Conservation (phyloP, 139 green algal genomes). For the Picochlorum sp. region DNA sequence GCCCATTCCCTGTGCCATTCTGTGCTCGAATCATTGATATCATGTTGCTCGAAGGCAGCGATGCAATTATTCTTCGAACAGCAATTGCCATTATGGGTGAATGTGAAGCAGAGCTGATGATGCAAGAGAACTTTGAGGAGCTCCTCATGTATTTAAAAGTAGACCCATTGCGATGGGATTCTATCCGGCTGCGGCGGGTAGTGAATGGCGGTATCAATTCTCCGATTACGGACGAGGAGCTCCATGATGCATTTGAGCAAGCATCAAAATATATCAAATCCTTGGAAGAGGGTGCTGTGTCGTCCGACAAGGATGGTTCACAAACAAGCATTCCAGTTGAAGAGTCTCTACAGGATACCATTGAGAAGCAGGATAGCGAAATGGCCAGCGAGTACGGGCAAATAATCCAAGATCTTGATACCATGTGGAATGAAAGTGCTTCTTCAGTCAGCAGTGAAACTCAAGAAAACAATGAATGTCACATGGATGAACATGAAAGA, state of each 20-base stretch:
- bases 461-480: too few species aligned
- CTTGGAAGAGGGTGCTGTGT: background rate
- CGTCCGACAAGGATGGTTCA: background rate
- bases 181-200: constrained; percentile 23
- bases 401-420: constrained; percentile 12
- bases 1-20: constrained; percentile 76
- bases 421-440: constrained; percentile 2
- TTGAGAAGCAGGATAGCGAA: background rate
- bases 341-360: background rate
- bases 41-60: constrained; percentile 58
- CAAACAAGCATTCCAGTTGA: background rate
- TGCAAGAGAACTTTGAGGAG: constrained; percentile 72
- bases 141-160: constrained; percentile 79
- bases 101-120: constrained; percentile 53
- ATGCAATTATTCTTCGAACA: constrained; percentile 44
- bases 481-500: too few species aligned
- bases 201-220: constrained; percentile 27
- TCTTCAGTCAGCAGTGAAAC: background rate
- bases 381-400: background rate
- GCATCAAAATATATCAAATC: background rate
- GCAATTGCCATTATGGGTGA: constrained; percentile 59
- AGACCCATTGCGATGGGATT: constrained; percentile 29
- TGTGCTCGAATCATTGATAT: constrained; percentile 76
- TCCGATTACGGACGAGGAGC: constrained; percentile 9
- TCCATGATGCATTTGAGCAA: background rate